Conservation (phyloP, 2,329 filamentous ascomycete genomes). For the Hypoxylon sp. region DNA sequence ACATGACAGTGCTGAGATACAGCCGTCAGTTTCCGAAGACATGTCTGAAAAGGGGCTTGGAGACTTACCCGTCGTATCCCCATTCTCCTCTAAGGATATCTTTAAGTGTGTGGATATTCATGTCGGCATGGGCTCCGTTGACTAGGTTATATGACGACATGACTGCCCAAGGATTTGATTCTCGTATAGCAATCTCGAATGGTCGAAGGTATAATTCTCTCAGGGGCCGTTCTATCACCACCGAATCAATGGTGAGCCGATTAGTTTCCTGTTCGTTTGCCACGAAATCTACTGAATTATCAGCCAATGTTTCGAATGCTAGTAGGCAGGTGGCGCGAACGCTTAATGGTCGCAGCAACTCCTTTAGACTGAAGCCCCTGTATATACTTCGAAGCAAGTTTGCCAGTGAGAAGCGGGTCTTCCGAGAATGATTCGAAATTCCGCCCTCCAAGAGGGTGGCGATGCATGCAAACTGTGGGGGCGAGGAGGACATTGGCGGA, state of each 20-base stretch:
- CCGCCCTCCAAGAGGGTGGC: constrained; percentile 84
- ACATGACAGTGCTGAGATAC: constrained; percentile 65
- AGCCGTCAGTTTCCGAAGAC: constrained; percentile 44
- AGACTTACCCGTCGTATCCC: constrained; percentile 70
- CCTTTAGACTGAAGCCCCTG: constrained; percentile 80
- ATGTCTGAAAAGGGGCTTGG: neutral
- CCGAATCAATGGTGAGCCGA: constrained; percentile 74
- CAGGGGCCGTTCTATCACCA: constrained; percentile 74
- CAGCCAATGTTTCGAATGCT: constrained; percentile 33
- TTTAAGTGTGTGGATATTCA: constrained; percentile 69
- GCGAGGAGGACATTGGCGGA: constrained; percentile 81
- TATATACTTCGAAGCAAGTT: constrained; percentile 79
- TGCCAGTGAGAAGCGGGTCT: constrained; percentile 83
- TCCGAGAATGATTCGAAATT: constrained; percentile 92
- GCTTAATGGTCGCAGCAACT: constrained; percentile 84
- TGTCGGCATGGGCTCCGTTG: constrained; percentile 73
- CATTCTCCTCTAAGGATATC: constrained; percentile 73
- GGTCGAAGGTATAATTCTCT: constrained; percentile 81
- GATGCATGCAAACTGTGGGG: constrained; percentile 85
- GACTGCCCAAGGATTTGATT: constrained; percentile 77
- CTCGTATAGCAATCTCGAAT: constrained; percentile 79
- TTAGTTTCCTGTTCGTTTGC: constrained; percentile 82
- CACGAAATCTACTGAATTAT: constrained; percentile 68
- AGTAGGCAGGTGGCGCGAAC: constrained; percentile 57
- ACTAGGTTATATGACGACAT: constrained; percentile 79